Evolutionary conservation across 352 stramenopile species (phyloP).

Genomic region (Bremia lactucae): DNA sequence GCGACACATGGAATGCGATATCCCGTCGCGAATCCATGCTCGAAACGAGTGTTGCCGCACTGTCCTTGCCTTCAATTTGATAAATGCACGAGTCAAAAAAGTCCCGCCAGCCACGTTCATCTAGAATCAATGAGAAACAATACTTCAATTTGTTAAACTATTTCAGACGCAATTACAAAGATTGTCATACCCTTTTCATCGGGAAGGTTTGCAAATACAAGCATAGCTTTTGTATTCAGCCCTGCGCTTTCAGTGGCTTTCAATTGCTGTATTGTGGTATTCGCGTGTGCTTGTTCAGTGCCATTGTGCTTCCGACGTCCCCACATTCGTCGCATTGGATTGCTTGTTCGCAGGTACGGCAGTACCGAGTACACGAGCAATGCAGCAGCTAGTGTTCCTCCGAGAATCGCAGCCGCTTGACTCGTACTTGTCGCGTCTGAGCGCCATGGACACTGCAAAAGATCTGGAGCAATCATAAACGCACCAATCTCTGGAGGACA

Average conservation of each 20-base stretch:
- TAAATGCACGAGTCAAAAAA: slow-evolving; percentile 49
- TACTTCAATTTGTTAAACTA: no score
- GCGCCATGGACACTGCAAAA: slow-evolving; percentile 5
- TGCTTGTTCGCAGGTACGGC: slow-evolving; percentile 12
- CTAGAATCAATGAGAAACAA: slow-evolving; percentile 11
- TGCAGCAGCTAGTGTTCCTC: slow-evolving; percentile 19
- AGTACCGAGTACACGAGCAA: slow-evolving; percentile 21
- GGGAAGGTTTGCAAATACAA: slow-evolving; percentile 24
- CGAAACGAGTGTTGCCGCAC: slow-evolving; percentile 1
- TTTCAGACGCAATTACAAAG: background rate
- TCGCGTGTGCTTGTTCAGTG: slow-evolving; percentile 11
- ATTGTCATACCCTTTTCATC: slow-evolving; percentile 27
- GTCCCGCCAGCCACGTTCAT: slow-evolving; percentile 33
- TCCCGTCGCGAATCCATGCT: slow-evolving; percentile 1
- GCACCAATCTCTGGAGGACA: slow-evolving; percentile 15
- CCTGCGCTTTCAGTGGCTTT: slow-evolving; percentile 5
- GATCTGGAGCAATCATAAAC: slow-evolving; percentile 9
- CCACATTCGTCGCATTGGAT: slow-evolving; percentile 9
- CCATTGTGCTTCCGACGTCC: slow-evolving; percentile 4
- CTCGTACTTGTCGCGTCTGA: slow-evolving; percentile 7
- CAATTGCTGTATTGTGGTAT: slow-evolving; percentile 2
- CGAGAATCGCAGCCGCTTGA: slow-evolving; percentile 15
- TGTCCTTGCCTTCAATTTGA: slow-evolving; percentile 9
- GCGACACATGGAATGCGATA: background rate
- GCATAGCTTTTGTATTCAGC: slow-evolving; percentile 12